A percentile compares a stretch with the other conserved stretches of the same genome.
These are phyloP conservation scores for Oehlia diaphana DNA, from an alignment of 192 early-diverging fungal species.

Conservation along the genomic window DNA sequence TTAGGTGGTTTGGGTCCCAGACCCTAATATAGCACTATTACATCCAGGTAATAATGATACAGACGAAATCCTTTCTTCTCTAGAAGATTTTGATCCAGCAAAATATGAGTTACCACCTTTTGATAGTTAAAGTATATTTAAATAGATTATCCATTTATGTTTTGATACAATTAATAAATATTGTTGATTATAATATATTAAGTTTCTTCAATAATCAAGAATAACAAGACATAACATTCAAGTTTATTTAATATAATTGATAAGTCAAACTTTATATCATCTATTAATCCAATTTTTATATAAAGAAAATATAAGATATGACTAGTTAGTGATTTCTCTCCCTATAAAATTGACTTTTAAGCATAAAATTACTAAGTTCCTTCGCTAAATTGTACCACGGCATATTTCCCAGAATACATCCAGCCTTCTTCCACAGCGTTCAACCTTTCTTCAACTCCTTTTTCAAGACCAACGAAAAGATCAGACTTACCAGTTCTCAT, in stretches of 20 bases:
- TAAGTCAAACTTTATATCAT: too few relatives aligned
- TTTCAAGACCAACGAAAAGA: constrained; percentile 69
- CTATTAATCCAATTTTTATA: too few relatives aligned
- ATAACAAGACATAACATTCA: too few relatives aligned
- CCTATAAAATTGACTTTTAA: too few relatives aligned
- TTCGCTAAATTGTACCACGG: constrained; percentile 53
- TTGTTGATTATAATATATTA: too few relatives aligned
- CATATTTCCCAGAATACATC: constrained; percentile 73
- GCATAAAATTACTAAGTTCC: neutral
- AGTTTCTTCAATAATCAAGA: too few relatives aligned
- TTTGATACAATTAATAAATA: too few relatives aligned
- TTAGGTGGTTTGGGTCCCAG: constrained; percentile 79
- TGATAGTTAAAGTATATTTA: neutral
- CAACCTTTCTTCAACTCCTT: constrained; percentile 56
- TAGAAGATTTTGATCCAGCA: constrained; percentile 68
- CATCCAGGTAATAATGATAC: constrained; percentile 49
- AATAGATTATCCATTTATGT: too few relatives aligned
- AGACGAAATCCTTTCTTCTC: constrained; percentile 56
- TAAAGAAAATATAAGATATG: too few relatives aligned
- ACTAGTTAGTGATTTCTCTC: too few relatives aligned
- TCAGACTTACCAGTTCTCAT: constrained; percentile 90
- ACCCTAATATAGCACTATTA: constrained; percentile 55
- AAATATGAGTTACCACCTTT: constrained; percentile 63
- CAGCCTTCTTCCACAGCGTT: constrained; percentile 52
- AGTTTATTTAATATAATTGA: too few relatives aligned